These are phyloP conservation scores for Podospora didyma DNA, from an alignment of 495 filamentous ascomycete species.

Conservation along the genomic window DNA sequence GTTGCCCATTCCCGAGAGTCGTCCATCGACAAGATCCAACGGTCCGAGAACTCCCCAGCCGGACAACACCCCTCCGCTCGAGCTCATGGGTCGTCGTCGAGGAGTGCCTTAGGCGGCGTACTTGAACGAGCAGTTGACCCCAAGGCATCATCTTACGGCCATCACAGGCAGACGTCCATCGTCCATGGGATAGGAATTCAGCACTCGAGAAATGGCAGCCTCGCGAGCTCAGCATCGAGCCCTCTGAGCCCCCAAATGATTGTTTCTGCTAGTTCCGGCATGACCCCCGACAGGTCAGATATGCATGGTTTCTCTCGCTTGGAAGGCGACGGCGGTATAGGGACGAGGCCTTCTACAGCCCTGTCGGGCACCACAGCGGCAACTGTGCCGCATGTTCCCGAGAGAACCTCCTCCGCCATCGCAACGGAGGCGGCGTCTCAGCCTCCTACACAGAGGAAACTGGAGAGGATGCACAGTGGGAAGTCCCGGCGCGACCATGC, in stretches of 20 bases:
- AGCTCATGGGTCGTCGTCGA: slow-evolving; percentile 31
- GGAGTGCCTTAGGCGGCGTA: slow-evolving; percentile 46
- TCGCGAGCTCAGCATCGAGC: slow-evolving; percentile 58
- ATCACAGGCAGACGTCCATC: slow-evolving; percentile 91
- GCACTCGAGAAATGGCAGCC: slow-evolving; percentile 82
- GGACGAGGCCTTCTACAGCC: slow-evolving; percentile 36
- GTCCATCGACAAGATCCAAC: slow-evolving; percentile 49
- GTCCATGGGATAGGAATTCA: slow-evolving; percentile 88
- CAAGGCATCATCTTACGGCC: slow-evolving; percentile 63
- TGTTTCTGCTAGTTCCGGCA: slow-evolving; percentile 56
- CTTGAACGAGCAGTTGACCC: slow-evolving; percentile 59
- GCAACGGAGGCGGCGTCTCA: slow-evolving; percentile 16
- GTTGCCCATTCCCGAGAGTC: slow-evolving; percentile 47
- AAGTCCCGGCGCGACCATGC: slow-evolving; percentile 65
- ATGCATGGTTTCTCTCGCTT: slow-evolving; percentile 36
- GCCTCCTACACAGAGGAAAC: slow-evolving; percentile 39
- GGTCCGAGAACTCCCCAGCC: slow-evolving; percentile 42
- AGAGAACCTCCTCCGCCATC: slow-evolving; percentile 31
- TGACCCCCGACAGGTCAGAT: slow-evolving; percentile 41
- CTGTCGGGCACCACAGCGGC: slow-evolving; percentile 39
- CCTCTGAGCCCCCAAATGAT: slow-evolving; percentile 82
- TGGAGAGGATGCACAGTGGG: slow-evolving; percentile 62
- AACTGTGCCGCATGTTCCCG: slow-evolving; percentile 28
- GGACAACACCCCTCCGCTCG: slow-evolving; percentile 26
- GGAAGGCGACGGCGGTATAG: slow-evolving; percentile 34